These are phyloP conservation scores for Podila epicladia DNA, from an alignment of 192 early-diverging fungal genomes.

Conservation along the genomic window DNA sequence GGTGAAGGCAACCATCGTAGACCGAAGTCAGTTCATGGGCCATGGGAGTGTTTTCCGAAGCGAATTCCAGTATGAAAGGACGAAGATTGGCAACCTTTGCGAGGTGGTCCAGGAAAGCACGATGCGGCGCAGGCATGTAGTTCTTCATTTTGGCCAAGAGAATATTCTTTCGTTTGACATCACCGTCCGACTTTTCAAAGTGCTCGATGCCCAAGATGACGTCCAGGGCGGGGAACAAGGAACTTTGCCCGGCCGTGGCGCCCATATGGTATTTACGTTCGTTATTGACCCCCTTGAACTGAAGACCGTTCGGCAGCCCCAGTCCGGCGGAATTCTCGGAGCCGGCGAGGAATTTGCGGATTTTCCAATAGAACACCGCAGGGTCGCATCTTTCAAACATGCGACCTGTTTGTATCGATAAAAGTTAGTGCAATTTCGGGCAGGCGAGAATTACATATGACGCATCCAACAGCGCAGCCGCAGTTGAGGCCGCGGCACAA, in stretches of 20 bases:
- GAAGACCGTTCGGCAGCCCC: slow-evolving; percentile 74
- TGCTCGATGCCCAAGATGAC: slow-evolving; percentile 88
- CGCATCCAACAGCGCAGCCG: too few relatives aligned
- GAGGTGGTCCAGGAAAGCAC: slow-evolving; percentile 82
- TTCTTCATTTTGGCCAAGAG: slow-evolving; percentile 82
- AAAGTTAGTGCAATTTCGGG: not conserved
- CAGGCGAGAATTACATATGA: not conserved
- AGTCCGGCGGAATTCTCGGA: slow-evolving; percentile 86
- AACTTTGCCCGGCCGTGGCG: slow-evolving; percentile 90
- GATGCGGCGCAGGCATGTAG: slow-evolving; percentile 89
- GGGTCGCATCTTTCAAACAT: slow-evolving; percentile 96
- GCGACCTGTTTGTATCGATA: slow-evolving; percentile 35
- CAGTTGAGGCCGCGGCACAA: not conserved
- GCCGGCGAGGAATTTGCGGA: slow-evolving; percentile 88
- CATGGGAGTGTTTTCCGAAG: too few relatives aligned
- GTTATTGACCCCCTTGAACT: slow-evolving; percentile 88
- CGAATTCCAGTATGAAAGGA: slow-evolving; percentile 59
- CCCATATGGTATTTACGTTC: slow-evolving; percentile 81
- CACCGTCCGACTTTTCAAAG: slow-evolving; percentile 60
- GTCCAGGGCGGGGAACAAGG: slow-evolving; percentile 89
- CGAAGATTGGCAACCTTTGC: slow-evolving; percentile 69
- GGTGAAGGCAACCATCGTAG: slow-evolving; percentile 83
- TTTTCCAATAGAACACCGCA: slow-evolving; percentile 93
- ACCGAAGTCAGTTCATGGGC: slow-evolving; percentile 40
- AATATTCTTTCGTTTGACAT: slow-evolving; percentile 53